These are phyloP conservation scores for Seminavis robusta DNA, from an alignment of 108 stramenopile genomes.

Conservation along the genomic window DNA sequence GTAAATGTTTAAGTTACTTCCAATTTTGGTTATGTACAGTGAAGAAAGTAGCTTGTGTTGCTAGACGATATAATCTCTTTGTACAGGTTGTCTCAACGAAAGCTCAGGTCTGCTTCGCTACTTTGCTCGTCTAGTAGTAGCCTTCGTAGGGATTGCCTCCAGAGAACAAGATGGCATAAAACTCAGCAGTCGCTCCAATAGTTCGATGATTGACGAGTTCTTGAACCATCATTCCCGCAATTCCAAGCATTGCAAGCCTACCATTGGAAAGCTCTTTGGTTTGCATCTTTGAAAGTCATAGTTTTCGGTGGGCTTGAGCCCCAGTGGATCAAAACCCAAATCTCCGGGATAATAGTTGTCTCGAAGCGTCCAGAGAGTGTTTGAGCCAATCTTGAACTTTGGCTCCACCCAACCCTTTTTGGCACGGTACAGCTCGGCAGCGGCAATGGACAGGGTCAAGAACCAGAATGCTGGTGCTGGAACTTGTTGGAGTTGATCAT, in stretches of 20 bases:
- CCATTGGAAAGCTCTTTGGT: constrained; percentile 90
- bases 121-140: too few relatives aligned
- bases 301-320: constrained; percentile 57
- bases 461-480: constrained; percentile 50
- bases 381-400: constrained; percentile 31
- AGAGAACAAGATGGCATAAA: constrained; percentile 43
- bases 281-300: constrained; percentile 52
- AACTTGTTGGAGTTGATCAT: constrained; percentile 68
- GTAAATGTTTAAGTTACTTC: too few relatives aligned
- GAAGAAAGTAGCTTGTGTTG: too few relatives aligned
- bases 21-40: too few relatives aligned
- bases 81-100: too few relatives aligned
- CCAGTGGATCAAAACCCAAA: constrained; percentile 82
- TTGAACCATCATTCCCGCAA: constrained; percentile 66
- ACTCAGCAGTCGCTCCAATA: constrained; percentile 52
- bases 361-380: constrained; percentile 35
- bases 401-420: constrained; percentile 67
- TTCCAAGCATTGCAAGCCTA: constrained; percentile 78
- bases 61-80: too few relatives aligned
- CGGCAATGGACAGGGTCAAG: constrained; percentile 30
- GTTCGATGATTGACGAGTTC: constrained; percentile 68
- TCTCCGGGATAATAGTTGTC: constrained; percentile 81
- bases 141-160: constrained; percentile 55
- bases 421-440: constrained; percentile 54
- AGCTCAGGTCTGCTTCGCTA: too few relatives aligned